These are phyloP conservation scores for Tephrocybe sp. DNA, from an alignment of 768 basidiomycete species.

Conservation along the genomic window DNA sequence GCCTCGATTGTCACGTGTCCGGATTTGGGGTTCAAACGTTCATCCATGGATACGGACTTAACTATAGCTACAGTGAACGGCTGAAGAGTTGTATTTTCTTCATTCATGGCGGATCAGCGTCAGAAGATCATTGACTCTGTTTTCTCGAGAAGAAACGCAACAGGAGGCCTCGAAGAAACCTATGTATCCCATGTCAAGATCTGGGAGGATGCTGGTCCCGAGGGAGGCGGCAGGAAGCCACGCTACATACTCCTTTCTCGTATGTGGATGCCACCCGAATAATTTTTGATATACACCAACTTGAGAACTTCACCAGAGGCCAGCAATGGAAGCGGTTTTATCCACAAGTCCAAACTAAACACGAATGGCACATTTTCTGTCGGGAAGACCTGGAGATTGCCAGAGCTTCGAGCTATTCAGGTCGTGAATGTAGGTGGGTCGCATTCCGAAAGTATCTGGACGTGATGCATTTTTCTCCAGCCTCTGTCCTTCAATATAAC, in stretches of 20 bases:
- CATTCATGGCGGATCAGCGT: slow-evolving; percentile 47
- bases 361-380: slow-evolving; percentile 94
- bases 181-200: slow-evolving; percentile 93
- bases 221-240: slow-evolving; percentile 75
- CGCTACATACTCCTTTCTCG: slow-evolving; percentile 90
- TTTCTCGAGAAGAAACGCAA: slow-evolving; percentile 71
- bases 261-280: slow-evolving; percentile 48
- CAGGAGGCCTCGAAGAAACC: slow-evolving; percentile 66
- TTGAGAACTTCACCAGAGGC: slow-evolving; percentile 45
- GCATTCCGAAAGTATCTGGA: slow-evolving; percentile 3
- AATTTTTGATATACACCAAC: not conserved
- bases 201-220: slow-evolving; percentile 79
- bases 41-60: too few relatives aligned
- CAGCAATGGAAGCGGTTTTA: slow-evolving; percentile 59
- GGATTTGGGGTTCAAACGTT: too few relatives aligned
- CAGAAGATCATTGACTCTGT: slow-evolving; percentile 81
- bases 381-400: slow-evolving; percentile 92
- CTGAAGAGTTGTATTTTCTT: not conserved
- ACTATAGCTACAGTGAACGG: not conserved
- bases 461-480: slow-evolving; percentile 35
- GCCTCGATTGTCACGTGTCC: too few relatives aligned
- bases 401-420: slow-evolving; percentile 80
- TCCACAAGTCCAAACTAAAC: slow-evolving; percentile 98
- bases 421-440: slow-evolving; percentile 63
- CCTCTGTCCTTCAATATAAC: slow-evolving; percentile 75